These are phyloP conservation scores for Tetracladium maxilliforme DNA, from an alignment of 2,329 filamentous ascomycete genomes.

Conservation along the genomic window DNA sequence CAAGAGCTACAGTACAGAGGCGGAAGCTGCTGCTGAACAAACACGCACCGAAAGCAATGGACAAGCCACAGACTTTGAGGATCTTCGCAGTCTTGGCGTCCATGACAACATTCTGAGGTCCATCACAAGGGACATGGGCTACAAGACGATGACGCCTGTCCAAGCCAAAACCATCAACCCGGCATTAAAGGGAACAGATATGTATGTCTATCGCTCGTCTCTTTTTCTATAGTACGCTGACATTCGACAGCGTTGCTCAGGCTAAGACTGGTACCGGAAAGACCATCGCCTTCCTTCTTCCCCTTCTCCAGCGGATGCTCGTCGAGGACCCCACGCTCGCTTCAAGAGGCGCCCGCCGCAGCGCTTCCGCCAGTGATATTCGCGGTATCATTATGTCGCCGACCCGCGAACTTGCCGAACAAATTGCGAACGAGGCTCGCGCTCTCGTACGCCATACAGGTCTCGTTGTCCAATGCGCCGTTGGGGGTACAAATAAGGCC, in stretches of 20 bases:
- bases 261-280: slow-evolving; percentile 96
- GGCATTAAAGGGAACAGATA: slow-evolving; percentile 60
- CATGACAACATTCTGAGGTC: too few relatives aligned
- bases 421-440: slow-evolving; percentile 67
- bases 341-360: slow-evolving; percentile 18
- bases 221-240: too few relatives aligned
- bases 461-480: slow-evolving; percentile 55
- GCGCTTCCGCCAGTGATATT: slow-evolving; percentile 38
- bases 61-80: too few relatives aligned
- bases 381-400: slow-evolving; percentile 62
- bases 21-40: too few relatives aligned
- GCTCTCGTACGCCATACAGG: slow-evolving; percentile 11
- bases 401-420: slow-evolving; percentile 67
- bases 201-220: slow-evolving; percentile 39
- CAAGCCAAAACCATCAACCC: slow-evolving; percentile 73
- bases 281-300: slow-evolving; percentile 84
- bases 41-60: too few relatives aligned
- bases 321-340: slow-evolving; percentile 45
- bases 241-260: slow-evolving; percentile 64
- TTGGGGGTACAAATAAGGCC: slow-evolving; percentile 74
- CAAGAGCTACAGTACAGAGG: too few relatives aligned
- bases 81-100: too few relatives aligned
- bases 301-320: slow-evolving; percentile 69
- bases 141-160: slow-evolving; percentile 84
- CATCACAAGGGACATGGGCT: slow-evolving; percentile 58